Evolutionary conservation across 106 monocot genomes (phyloP), one percentile per base, ranked within the genome.

Genomic region (Hemerocallis citrina): DNA sequence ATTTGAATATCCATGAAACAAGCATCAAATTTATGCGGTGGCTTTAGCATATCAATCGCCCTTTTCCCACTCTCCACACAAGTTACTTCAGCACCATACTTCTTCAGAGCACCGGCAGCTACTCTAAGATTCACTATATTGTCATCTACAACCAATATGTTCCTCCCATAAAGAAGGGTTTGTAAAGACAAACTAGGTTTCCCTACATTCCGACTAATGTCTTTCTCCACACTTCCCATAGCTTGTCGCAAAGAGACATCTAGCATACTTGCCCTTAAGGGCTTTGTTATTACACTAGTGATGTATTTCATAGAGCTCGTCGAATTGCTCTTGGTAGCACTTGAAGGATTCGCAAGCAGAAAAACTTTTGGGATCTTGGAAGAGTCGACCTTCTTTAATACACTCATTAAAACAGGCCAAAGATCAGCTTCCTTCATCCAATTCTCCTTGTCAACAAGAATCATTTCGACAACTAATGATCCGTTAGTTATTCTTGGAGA

Each of bases 1-100:
- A 89, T 89, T 72, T 89, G 89, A 67, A 89, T 89, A 64, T 89
- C 89, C 89, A 89, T 89, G 56, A 89, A 89, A 51, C 89, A 89
- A 57, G 89, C 89, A 67, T 89, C 84, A 64, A 89, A 89, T 13
- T 70, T 51, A 44, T 89, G 84, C 4, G 84, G 84, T 55, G 89
- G 89, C 72, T 73, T 77, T 24, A 84, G 83, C 84, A 84, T 55
- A 19, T 33, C 31, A 17, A 84, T 81, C 5, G 89, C 89, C 61
- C 78, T 84, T 64, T 76, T 84, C 34, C 89, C 89, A 67, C 78
- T 78, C 10, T 84, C 84, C 3, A 60, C 89, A 75, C 89, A 81
- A 25, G 64, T 73, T 36, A 89, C 89, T 63, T 84, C 81, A 58
- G 84, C 89, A 64, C 89, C 89, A 50, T 89, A 89, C 43, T 89